Evolutionary conservation across 148 eudicot species (phyloP).

Genomic region (Tetragonia tetragonoides): DNA sequence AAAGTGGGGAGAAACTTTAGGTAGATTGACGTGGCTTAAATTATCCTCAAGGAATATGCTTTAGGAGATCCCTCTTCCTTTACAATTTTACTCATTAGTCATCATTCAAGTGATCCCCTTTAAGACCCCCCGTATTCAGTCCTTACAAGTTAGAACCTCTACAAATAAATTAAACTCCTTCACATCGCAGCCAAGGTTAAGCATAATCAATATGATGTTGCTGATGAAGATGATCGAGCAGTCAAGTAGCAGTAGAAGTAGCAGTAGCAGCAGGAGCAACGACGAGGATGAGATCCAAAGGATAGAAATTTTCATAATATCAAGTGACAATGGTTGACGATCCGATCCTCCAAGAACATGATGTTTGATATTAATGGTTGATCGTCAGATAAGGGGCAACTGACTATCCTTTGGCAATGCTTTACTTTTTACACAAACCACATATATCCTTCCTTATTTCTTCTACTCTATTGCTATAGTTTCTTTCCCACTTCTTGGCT

Average conservation of each 20-base stretch:
- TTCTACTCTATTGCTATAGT: neutral
- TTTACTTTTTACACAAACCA: neutral
- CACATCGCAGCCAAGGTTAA: neutral
- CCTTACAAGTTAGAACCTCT: neutral
- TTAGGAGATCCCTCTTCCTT: conserved; percentile 33
- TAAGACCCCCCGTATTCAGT: conserved; percentile 5
- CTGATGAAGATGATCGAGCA: neutral
- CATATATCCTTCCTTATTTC: neutral
- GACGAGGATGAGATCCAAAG: neutral
- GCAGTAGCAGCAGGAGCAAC: conserved; percentile 2
- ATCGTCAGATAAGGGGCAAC: conserved; percentile 42
- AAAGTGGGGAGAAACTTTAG: conserved; percentile 19
- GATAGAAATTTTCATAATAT: neutral
- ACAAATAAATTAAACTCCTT: neutral
- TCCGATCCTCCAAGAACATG: neutral
- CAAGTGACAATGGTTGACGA: conserved; percentile 11
- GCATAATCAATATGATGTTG: neutral
- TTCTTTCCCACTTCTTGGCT: neutral
- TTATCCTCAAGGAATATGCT: conserved; percentile 37
- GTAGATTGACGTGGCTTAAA: conserved; percentile 19
- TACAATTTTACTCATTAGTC: neutral
- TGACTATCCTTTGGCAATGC: conserved; percentile 50
- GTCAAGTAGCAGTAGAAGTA: conserved; percentile 11
- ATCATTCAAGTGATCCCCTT: conserved; percentile 15
- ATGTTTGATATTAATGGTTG: conserved; percentile 13